A percentile compares a stretch with the other conserved stretches of the same genome.
These are phyloP conservation scores for Ammopiptanthus mongolicus DNA, from an alignment of 306 rosid species.

Conservation along the genomic window DNA sequence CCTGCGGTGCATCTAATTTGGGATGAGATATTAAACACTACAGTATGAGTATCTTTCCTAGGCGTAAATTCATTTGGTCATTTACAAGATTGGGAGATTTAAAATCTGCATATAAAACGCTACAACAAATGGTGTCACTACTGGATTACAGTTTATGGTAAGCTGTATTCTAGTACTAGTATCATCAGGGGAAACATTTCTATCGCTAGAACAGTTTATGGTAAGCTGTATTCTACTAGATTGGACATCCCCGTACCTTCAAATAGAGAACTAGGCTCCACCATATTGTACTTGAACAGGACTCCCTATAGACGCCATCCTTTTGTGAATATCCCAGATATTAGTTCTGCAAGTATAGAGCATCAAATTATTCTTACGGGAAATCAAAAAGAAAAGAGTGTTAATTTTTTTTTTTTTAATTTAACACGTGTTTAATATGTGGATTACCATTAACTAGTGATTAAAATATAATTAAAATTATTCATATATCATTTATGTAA, in stretches of 20 bases:
- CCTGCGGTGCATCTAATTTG: constrained; percentile 64
- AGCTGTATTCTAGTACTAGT: constrained; percentile 35
- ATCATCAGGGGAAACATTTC: constrained; percentile 32
- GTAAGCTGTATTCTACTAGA: constrained; percentile 46
- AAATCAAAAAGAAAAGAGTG: constrained; percentile 23
- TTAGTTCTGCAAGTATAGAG: constrained; percentile 23
- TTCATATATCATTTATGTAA: too few relatives aligned
- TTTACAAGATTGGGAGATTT: constrained; percentile 48
- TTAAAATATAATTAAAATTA: too few relatives aligned
- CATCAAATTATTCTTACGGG: constrained; percentile 21
- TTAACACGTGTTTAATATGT: too few relatives aligned
- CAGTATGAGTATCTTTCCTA: constrained; percentile 40
- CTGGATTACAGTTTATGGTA: constrained; percentile 35
- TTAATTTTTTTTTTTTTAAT: too few relatives aligned
- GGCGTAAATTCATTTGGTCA: constrained; percentile 52
- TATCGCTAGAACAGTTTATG: constrained; percentile 23
- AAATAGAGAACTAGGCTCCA: constrained; percentile 29
- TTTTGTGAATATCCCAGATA: constrained; percentile 9
- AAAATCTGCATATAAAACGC: constrained; percentile 39
- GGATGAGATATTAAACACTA: constrained; percentile 53
- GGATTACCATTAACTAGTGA: too few relatives aligned
- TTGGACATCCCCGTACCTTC: constrained; percentile 73
- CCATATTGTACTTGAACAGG: constrained; percentile 30
- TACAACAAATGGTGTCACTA: constrained; percentile 66
- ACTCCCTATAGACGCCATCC: constrained; percentile 26